Conservation (phyloP, 2,329 filamentous ascomycete genomes). For the Ophiobolus disseminans region DNA sequence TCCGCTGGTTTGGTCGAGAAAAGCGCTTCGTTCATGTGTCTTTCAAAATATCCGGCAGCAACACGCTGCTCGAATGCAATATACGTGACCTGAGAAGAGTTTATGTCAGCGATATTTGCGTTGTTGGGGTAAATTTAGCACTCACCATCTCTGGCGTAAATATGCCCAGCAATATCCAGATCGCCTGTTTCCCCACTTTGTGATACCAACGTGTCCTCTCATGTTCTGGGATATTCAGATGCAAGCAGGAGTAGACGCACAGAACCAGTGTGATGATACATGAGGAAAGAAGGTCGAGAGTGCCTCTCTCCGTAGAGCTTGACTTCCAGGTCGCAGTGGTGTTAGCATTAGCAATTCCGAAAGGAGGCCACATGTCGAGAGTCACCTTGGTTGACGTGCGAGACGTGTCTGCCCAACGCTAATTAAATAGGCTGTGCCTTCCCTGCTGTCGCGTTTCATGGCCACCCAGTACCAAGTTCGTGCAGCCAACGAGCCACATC, state of each 20-base stretch:
- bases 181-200: neutral
- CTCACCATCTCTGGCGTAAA: constrained; percentile 10
- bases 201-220: constrained; percentile 22
- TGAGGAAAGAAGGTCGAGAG: neutral
- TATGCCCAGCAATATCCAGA: constrained; percentile 6
- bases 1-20: constrained; percentile 3
- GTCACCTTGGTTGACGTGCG: no score
- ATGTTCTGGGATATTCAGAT: neutral
- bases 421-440: no score
- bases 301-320: neutral
- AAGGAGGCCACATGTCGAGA: no score
- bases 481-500: no score
- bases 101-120: neutral
- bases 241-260: neutral
- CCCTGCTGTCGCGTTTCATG: no score
- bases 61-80: constrained; percentile 1
- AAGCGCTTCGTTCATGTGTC: neutral
- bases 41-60: neutral
- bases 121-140: neutral
- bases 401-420: no score
- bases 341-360: no score
- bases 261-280: neutral
- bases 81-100: neutral
- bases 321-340: neutral
- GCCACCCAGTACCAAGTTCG: no score